phyloP scores from a whole-genome alignment of 1,284 basidiomycete species.

The Cryptococcus sp. region DNA sequence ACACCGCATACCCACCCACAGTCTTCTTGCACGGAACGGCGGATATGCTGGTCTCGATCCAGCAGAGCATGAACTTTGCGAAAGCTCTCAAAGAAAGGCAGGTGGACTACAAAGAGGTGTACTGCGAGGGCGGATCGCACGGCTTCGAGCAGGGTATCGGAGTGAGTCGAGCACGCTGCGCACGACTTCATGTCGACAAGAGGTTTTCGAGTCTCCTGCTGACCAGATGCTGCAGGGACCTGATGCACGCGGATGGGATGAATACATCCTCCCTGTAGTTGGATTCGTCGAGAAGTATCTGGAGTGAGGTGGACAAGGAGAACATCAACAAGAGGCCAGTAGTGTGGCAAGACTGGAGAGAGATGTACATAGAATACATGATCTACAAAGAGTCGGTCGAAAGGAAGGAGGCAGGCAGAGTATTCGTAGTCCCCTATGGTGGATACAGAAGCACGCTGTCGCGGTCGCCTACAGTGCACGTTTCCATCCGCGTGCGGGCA shows the following conservation, averaged over 20 bases:
- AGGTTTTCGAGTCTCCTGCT: not conserved
- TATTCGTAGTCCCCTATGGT: no score
- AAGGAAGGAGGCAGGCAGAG: no score
- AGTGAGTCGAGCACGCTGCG: conserved; percentile 17
- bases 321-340: no score
- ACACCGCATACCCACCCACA: conserved; percentile 28
- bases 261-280: conserved; percentile 27
- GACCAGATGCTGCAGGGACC: conserved; percentile 18
- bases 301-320: not conserved
- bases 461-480: no score
- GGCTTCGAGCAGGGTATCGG: conserved; percentile 29
- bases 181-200: not conserved
- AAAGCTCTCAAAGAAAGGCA: conserved; percentile 17
- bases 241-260: conserved; percentile 27
- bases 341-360: not conserved
- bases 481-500: no score
- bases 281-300: conserved; percentile 32
- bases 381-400: not conserved
- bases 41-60: conserved; percentile 26
- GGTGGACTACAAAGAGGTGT: conserved; percentile 16
- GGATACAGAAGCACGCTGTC: no score
- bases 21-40: conserved; percentile 30
- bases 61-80: conserved; percentile 24
- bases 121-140: conserved; percentile 23
- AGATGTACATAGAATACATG: not conserved